Base-by-base conservation (phyloP, 192 early-diverging fungal species). In the Mortierella antarctica region DNA sequence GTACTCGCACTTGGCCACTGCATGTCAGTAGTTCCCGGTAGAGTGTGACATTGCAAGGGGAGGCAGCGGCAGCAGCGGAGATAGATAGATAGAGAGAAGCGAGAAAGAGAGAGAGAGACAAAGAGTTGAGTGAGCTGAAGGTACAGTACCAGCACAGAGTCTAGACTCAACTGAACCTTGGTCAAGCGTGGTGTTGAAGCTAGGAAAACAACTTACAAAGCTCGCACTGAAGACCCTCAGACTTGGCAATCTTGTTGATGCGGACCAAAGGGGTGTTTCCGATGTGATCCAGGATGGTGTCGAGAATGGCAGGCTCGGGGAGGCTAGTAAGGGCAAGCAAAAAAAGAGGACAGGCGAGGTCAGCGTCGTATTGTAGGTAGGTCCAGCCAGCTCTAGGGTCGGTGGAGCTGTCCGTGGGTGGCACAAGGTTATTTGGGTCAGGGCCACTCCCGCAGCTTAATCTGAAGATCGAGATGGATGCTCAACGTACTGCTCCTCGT, bases 241-340 rank as follows among this genome's bases (percentile, higher is more conserved):
- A 83, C 84, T 94, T 89, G 50, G 89, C 89, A 71, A 99, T 95
- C 62, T 94, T 85, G 91, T 94, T 95, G 57, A 99, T 89, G 62
- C 96, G 89, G 45, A 99, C 96, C 54, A 95, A 84, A 46, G 98
- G 97, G 14, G 98, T 99, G 85, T 96, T 96, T 61, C 98, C 98
- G 63, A 99, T 95, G 81, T 98, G 94, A 44, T 96, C 96, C 62
- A 99, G 89, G 75, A 99, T 93, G 63, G 89, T 94, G 82, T 95
- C 84, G 58, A 95, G 87, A 67, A 98, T 95, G 62, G 84, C 87
- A 57, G 94, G 94, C 70, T 92, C 91, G n/a, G 92, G 91, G 41
- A 66, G 40, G 56, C 87, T 88, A 64, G 57, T 3, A 10, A 11
- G 31, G 57, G 57, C 12, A 46, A 56, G 21, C 48, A 41, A 55